Percentiles rank a stretch among this genome's conserved stretches.
Conservation (phyloP, 2,329 filamentous ascomycete species). For the Xenosphaeropsis pyriputrescens region DNA sequence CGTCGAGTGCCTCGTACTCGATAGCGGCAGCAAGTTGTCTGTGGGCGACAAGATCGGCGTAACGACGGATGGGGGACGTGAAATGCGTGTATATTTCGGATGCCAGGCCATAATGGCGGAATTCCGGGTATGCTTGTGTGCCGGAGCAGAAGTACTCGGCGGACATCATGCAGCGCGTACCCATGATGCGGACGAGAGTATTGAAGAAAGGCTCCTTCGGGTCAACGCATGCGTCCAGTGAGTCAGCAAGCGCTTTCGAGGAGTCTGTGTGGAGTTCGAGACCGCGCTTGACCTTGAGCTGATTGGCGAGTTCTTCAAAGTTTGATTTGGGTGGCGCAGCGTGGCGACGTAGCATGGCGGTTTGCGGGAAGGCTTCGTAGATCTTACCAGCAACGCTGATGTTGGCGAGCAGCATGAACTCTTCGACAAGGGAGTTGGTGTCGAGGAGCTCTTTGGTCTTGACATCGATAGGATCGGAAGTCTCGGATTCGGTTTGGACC, state of each 20-base stretch:
- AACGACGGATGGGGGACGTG: slow-evolving; percentile 90
- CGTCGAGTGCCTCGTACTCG: slow-evolving; percentile 76
- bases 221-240: slow-evolving; percentile 74
- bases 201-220: slow-evolving; percentile 87
- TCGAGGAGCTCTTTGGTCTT: slow-evolving; percentile 90
- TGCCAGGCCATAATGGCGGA: slow-evolving; percentile 91
- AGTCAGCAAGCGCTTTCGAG: slow-evolving; percentile 86
- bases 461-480: slow-evolving; percentile 88
- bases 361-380: slow-evolving; percentile 86
- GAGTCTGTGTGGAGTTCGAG: slow-evolving; percentile 73
- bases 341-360: slow-evolving; percentile 84
- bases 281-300: slow-evolving; percentile 75
- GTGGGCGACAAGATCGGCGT: slow-evolving; percentile 92
- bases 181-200: slow-evolving; percentile 92
- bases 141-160: slow-evolving; percentile 97
- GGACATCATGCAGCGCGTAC: slow-evolving; percentile 97
- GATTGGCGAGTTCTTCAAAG: slow-evolving; percentile 85
- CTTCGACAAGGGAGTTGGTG: slow-evolving; percentile 94
- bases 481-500: slow-evolving; percentile 89
- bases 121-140: slow-evolving; percentile 84
- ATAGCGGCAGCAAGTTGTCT: slow-evolving; percentile 92
- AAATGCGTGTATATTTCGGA: slow-evolving; percentile 98
- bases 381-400: slow-evolving; percentile 85
- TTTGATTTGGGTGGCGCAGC: slow-evolving; percentile 86
- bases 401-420: slow-evolving; percentile 99